Conservation (phyloP, 148 eudicot genomes). For the Nepenthes mirabilis region DNA sequence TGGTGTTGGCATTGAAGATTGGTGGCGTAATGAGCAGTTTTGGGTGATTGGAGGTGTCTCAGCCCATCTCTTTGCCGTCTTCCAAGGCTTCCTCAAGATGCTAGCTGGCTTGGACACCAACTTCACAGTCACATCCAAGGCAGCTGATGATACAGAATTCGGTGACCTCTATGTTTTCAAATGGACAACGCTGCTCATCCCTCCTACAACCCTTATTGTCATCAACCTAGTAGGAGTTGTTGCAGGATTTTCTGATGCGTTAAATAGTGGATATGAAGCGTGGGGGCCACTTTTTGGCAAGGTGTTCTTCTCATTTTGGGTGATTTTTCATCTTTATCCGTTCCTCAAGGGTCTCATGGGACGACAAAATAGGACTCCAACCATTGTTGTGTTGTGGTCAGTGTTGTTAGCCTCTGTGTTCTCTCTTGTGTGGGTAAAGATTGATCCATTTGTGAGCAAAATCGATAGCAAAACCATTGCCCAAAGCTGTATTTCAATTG, state of each 20-base stretch:
- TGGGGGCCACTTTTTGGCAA: constrained; percentile 98
- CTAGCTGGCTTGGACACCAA: constrained; percentile 82
- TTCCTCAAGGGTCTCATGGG: constrained; percentile 99
- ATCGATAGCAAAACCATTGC: constrained; percentile 24
- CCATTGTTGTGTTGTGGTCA: constrained; percentile 87
- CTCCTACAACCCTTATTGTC: constrained; percentile 81
- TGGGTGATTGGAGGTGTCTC: constrained; percentile 99
- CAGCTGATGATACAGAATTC: constrained; percentile 76
- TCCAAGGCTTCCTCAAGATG: constrained; percentile 93
- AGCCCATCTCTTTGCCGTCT: constrained; percentile 89
- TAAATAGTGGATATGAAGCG: constrained; percentile 80
- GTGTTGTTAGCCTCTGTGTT: constrained; percentile 94
- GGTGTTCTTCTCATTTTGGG: constrained; percentile 89
- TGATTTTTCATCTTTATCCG: constrained; percentile 86
- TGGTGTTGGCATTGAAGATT: constrained; percentile 79
- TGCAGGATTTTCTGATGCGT: constrained; percentile 90
- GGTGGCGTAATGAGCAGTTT: constrained; percentile 95
- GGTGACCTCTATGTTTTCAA: constrained; percentile 84
- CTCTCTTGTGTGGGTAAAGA: constrained; percentile 97
- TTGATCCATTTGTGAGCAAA: constrained; percentile 71
- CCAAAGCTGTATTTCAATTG: constrained; percentile 68
- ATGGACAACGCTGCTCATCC: constrained; percentile 95
- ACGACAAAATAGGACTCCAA: constrained; percentile 87
- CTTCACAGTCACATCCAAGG: constrained; percentile 87
- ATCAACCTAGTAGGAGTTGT: constrained; percentile 86